Conservation (phyloP, 2,329 filamentous ascomycete species). For the Alternaria sp. region DNA sequence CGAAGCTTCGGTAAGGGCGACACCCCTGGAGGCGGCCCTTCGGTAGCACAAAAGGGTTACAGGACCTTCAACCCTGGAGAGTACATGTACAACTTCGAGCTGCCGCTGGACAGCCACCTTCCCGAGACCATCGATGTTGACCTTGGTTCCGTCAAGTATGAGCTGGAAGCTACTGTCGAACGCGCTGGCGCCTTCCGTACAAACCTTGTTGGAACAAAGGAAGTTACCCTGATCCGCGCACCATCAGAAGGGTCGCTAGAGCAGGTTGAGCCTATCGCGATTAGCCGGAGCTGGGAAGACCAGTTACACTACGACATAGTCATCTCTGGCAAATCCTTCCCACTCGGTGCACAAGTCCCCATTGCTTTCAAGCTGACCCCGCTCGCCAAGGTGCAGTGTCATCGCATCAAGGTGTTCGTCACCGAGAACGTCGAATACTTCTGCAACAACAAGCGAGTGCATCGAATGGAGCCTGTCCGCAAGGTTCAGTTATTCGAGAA, state of each 20-base stretch:
- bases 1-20: slow-evolving; percentile 87
- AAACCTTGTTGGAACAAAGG: slow-evolving; percentile 82
- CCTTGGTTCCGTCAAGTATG: slow-evolving; percentile 86
- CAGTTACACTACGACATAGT: slow-evolving; percentile 95
- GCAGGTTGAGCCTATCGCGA: slow-evolving; percentile 91
- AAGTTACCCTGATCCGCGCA: slow-evolving; percentile 83
- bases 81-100: slow-evolving; percentile 80
- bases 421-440: slow-evolving; percentile 93
- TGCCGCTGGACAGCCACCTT: slow-evolving; percentile 79
- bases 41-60: slow-evolving; percentile 79
- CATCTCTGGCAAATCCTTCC: slow-evolving; percentile 94
- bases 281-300: slow-evolving; percentile 92
- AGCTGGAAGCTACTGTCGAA: slow-evolving; percentile 84
- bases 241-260: slow-evolving; percentile 89
- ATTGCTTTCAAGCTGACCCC: slow-evolving; percentile 95
- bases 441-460: slow-evolving; percentile 84
- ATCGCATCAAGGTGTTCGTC: slow-evolving; percentile 89
- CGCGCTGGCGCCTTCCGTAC: slow-evolving; percentile 89
- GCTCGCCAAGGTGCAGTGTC: slow-evolving; percentile 89
- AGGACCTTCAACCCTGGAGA: slow-evolving; percentile 82
- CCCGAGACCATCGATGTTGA: slow-evolving; percentile 88
- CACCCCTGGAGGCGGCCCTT: slow-evolving; percentile 61
- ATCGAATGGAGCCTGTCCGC: slow-evolving; percentile 80
- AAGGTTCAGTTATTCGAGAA: slow-evolving; percentile 92
- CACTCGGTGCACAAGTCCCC: slow-evolving; percentile 84